Evolutionary conservation across 805 yeast species (phyloP).

Genomic region (Ogataea paradorogensis): DNA sequence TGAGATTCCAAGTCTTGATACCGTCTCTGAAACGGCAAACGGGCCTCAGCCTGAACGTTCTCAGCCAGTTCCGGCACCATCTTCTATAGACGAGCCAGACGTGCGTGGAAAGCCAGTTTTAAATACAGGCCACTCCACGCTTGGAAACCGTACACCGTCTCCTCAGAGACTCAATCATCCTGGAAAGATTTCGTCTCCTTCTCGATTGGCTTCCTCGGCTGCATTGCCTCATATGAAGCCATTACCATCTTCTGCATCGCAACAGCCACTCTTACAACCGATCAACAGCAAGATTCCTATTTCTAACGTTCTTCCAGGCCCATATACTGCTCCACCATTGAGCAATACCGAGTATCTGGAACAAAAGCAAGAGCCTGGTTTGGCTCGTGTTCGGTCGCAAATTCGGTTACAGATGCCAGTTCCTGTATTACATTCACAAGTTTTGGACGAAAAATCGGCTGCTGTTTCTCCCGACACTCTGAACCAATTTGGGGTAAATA

Average conservation of each 20-base stretch:
- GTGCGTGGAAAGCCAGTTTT: constrained; percentile 37
- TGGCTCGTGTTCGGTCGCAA: constrained; percentile 47
- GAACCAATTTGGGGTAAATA: constrained; percentile 43
- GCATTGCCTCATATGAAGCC: constrained; percentile 48
- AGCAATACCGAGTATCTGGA: constrained; percentile 17
- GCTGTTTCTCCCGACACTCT: constrained; percentile 20
- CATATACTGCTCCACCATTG: constrained; percentile 29
- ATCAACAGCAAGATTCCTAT: constrained; percentile 42
- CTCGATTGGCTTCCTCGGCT: constrained; percentile 23
- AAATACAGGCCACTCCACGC: constrained; percentile 38
- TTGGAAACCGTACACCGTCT: constrained; percentile 43
- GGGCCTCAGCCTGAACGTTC: constrained; percentile 36
- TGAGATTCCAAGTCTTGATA: constrained; percentile 10
- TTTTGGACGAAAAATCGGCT: constrained; percentile 2
- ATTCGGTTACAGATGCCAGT: constrained; percentile 73
- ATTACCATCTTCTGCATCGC: constrained; percentile 37
- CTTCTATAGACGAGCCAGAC: constrained; percentile 13
- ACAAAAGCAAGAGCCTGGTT: constrained; percentile 12
- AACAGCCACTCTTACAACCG: constrained; percentile 51
- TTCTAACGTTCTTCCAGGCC: constrained; percentile 21
- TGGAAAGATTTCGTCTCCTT: constrained; percentile 27
- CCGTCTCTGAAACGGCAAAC: constrained; percentile 1
- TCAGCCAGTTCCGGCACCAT: constrained; percentile 37
- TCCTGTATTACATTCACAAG: constrained; percentile 39
- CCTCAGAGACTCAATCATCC: constrained; percentile 38